phyloP scores from a whole-genome alignment of 139 green algal species.

The Dunaliella sp. region DNA sequence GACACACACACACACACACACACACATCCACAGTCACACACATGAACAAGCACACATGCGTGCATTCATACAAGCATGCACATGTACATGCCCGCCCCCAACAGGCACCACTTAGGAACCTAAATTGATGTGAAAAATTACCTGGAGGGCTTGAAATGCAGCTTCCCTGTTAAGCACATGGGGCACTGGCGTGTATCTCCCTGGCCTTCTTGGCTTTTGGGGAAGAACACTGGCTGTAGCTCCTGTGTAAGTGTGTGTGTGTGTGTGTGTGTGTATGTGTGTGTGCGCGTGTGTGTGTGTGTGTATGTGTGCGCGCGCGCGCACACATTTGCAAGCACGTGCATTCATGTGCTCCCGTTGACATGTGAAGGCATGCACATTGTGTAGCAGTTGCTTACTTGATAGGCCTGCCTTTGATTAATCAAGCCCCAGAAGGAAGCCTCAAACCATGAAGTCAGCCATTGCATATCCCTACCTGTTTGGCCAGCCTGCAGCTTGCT shows the following conservation, averaged over 20 bases:
- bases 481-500: no score
- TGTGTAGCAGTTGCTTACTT: not conserved
- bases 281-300: not conserved
- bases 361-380: not conserved
- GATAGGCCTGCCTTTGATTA: not conserved
- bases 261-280: not conserved
- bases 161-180: slow-evolving; percentile 43
- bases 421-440: no score
- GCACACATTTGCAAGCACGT: not conserved
- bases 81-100: not conserved
- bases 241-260: not conserved
- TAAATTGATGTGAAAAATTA: not conserved
- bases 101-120: slow-evolving; percentile 58
- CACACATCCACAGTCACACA: not conserved
- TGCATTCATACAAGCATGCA: not conserved
- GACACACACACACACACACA: not conserved
- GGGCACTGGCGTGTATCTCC: slow-evolving; percentile 51
- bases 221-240: slow-evolving; percentile 19
- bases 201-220: not conserved
- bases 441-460: no score
- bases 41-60: not conserved
- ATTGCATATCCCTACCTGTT: not conserved
- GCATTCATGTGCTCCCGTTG: not conserved
- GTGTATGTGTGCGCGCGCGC: not conserved
- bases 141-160: slow-evolving; percentile 60